phyloP scores from a whole-genome alignment of 176 grass and related monocot genomes.

The Avena eriantha region DNA sequence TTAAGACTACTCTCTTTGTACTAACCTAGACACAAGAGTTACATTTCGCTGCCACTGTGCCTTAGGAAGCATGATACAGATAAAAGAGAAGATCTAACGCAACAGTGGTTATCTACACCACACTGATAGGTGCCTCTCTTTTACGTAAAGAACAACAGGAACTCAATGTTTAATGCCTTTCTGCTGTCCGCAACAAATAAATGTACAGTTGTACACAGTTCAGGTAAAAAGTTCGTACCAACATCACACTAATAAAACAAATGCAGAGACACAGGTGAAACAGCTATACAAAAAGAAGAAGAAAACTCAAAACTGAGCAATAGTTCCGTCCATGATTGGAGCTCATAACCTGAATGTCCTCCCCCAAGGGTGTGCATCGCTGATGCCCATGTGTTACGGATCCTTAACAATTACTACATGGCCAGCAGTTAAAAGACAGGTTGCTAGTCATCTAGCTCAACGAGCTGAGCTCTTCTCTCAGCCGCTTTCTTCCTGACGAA shows the following conservation, averaged over 20 bases:
- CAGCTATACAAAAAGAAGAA: slow-evolving; percentile 45
- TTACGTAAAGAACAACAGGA: slow-evolving; percentile 2
- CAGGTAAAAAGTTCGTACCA: slow-evolving; percentile 36
- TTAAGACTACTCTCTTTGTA: too few relatives aligned
- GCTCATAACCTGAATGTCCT: slow-evolving; percentile 33
- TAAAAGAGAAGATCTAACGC: neutral
- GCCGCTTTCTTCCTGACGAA: slow-evolving; percentile 98
- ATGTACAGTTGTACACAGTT: slow-evolving; percentile 42
- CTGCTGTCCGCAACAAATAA: slow-evolving; percentile 39
- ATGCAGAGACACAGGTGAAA: slow-evolving; percentile 24
- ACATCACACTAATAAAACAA: slow-evolving; percentile 51
- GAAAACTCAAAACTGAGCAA: slow-evolving; percentile 5
- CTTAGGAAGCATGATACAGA: too few relatives aligned
- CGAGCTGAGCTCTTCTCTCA: slow-evolving; percentile 95
- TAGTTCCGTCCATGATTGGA: slow-evolving; percentile 28
- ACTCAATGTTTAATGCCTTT: slow-evolving; percentile 19
- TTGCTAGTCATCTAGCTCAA: slow-evolving; percentile 89
- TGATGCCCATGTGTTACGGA: neutral
- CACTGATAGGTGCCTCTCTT: neutral
- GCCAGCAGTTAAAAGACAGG: neutral
- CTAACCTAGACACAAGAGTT: too few relatives aligned
- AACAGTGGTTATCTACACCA: neutral
- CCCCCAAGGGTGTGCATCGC: slow-evolving; percentile 19
- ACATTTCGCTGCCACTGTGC: too few relatives aligned
- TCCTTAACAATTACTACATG: slow-evolving; percentile 33